Evolutionary conservation across 768 basidiomycete genomes (phyloP), one percentile per base, ranked within the genome.

Genomic region (Lactarius indigo): DNA sequence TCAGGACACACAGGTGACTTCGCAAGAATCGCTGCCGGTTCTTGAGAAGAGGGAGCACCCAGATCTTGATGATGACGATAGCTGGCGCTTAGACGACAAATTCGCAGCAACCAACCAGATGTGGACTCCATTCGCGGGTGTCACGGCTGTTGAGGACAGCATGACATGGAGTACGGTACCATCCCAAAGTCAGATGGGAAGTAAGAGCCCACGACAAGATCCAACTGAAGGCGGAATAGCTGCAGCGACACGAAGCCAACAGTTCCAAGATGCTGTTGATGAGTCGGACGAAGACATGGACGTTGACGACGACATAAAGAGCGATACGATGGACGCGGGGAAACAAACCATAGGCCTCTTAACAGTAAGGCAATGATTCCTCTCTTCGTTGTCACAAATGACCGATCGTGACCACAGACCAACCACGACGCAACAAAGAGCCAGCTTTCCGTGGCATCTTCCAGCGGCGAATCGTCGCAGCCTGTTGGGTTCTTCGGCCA

Each of bases 91-190:
- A 31, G 85, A 89, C 47, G 88, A 88, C 69, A 88, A 86, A 69
- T 75, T 88, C 63, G 78, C 82, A 0, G 79, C 79, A 44, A 81
- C 79, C 12, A 79, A 83, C 41, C 82, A 76, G 63, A 78, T 82
- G 66, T 91, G 90, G 90, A 84, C 83, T 18, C 79, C 82, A 56
- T 87, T 87, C 69, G 83, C 75, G 28, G 76, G 61, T 26, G 20
- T 64, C 31, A 63, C 69, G 0, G 64, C 79, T 9, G 84, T 81
- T 65, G 89, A 90, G 57, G 90, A 91, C 71, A 88, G 85, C 68
- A 82, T 86, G 76, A 90, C 90, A 20, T 91, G 90, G 90, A 90
- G 87, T 69, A 87, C 88, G 20, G 72, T 82, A 61, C 87, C 85
- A 26, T 87, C 86, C 18, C 81, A 85, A 68, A 87, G 83, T 71